Conservation (phyloP, 2,329 filamentous ascomycete genomes). For the Colletotrichum spaethianum region DNA sequence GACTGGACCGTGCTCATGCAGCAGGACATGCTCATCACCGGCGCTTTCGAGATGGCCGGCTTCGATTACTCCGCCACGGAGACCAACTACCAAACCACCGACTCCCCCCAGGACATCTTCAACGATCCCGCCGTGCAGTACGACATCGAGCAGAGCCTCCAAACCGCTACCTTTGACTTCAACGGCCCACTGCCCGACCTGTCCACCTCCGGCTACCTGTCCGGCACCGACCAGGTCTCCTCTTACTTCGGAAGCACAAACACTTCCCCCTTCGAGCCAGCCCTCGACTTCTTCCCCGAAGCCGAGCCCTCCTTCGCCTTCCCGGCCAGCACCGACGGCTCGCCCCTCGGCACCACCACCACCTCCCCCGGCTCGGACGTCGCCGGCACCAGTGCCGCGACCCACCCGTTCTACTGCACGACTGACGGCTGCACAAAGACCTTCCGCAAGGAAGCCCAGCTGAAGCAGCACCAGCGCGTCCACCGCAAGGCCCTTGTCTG, state of each 20-base stretch:
- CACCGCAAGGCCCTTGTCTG: constrained; percentile 42
- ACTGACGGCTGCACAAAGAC: constrained; percentile 41
- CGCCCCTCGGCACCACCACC: constrained; percentile 15
- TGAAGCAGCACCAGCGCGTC: constrained; percentile 43
- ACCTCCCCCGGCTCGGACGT: constrained; percentile 27
- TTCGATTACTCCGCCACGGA: constrained; percentile 5
- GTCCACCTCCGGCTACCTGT: constrained; percentile 33
- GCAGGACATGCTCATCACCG: constrained; percentile 32
- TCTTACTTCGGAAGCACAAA: constrained; percentile 34
- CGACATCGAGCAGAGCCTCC: constrained; percentile 34
- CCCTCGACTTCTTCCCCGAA: constrained; percentile 36
- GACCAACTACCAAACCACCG: not conserved
- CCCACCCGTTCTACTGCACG: constrained; percentile 33
- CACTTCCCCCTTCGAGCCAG: constrained; percentile 33
- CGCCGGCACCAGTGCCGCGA: constrained; percentile 6
- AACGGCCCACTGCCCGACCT: constrained; percentile 34
- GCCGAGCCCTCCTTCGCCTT: not conserved
- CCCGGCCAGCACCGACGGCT: constrained; percentile 16
- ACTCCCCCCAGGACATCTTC: constrained; percentile 26
- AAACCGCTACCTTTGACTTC: constrained; percentile 21
- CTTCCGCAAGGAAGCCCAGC: constrained; percentile 42
- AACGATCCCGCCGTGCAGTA: constrained; percentile 27
- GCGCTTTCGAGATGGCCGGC: constrained; percentile 27
- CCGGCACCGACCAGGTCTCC: constrained; percentile 30
- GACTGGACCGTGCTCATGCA: constrained; percentile 36